Evolutionary conservation across 768 basidiomycete species (phyloP).

Genomic region (Hypholoma sublateritium): DNA sequence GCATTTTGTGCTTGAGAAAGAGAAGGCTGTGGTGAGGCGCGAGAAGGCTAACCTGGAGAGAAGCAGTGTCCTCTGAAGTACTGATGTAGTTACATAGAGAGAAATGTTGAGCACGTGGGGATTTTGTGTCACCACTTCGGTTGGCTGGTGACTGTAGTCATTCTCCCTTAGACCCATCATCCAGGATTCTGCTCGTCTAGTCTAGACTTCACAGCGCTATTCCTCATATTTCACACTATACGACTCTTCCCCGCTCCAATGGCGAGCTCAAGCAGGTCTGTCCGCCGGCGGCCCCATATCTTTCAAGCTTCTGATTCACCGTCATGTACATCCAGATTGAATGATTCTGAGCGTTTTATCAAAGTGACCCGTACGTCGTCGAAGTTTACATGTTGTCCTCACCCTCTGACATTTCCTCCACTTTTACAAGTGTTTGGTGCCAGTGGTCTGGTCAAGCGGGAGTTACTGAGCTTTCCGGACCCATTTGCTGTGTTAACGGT

Average conservation of each 20-base stretch:
- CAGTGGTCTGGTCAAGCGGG: constrained; percentile 70
- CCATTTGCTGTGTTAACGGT: constrained; percentile 89
- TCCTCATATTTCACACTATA: background rate
- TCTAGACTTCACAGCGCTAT: background rate
- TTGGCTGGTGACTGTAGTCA: constrained; percentile 8
- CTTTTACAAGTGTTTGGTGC: constrained; percentile 67
- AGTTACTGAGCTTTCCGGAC: constrained; percentile 80
- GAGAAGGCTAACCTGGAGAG: too few species aligned
- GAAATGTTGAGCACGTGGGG: constrained; percentile 1
- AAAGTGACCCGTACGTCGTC: constrained; percentile 47
- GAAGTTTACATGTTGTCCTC: background rate
- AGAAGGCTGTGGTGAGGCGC: too few species aligned
- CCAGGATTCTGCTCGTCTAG: background rate
- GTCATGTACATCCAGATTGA: constrained; percentile 30
- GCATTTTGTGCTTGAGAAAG: too few species aligned
- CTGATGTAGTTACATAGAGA: background rate
- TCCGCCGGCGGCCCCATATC: constrained; percentile 3
- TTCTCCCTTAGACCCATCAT: constrained; percentile 6
- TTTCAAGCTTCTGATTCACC: constrained; percentile 3
- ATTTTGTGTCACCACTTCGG: constrained; percentile 3
- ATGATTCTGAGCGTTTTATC: constrained; percentile 48
- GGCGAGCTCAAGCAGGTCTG: constrained; percentile 36
- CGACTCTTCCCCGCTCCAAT: constrained; percentile 8
- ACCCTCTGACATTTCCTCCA: constrained; percentile 3
- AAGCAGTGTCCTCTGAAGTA: too few species aligned